Evolutionary conservation across 2,329 filamentous ascomycete species (phyloP).

Genomic region (Pestalotiopsis sp.): DNA sequence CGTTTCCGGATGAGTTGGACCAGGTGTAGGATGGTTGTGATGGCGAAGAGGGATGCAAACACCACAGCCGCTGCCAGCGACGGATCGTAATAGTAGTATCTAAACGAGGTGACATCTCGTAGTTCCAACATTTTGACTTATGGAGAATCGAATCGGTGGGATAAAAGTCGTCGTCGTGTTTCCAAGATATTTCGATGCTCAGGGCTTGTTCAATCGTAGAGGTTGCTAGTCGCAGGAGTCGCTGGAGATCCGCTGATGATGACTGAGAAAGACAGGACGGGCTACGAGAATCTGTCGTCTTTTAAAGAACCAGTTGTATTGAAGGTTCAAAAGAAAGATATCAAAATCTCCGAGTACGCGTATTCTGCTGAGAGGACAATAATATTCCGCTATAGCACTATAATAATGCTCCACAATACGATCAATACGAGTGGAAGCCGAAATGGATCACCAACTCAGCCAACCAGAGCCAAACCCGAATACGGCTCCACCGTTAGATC

Average conservation of each 20-base stretch:
- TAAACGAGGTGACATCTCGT: not conserved
- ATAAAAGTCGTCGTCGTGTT: not conserved
- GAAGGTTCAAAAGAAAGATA: too few species aligned
- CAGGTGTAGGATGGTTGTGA: slow-evolving; percentile 39
- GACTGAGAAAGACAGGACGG: not conserved
- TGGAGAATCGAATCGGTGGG: not conserved
- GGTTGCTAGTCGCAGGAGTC: not conserved
- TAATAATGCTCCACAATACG: too few species aligned
- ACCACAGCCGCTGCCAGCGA: slow-evolving; percentile 44
- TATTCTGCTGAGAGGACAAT: too few species aligned
- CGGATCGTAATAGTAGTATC: slow-evolving; percentile 51
- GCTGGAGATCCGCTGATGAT: not conserved
- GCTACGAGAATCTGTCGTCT: not conserved
- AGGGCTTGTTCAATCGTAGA: not conserved
- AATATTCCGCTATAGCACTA: too few species aligned
- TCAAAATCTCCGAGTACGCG: too few species aligned
- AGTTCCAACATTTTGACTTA: not conserved
- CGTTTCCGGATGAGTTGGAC: slow-evolving; percentile 39
- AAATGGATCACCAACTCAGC: too few species aligned
- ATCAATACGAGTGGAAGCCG: too few species aligned
- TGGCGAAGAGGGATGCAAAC: slow-evolving; percentile 41
- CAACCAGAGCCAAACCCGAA: too few species aligned
- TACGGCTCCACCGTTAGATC: too few species aligned
- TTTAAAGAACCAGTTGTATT: not conserved
- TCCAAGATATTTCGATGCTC: not conserved